Evolutionary conservation across 805 yeast species (phyloP).

Genomic region (Scheffersomyces amazonensis): DNA sequence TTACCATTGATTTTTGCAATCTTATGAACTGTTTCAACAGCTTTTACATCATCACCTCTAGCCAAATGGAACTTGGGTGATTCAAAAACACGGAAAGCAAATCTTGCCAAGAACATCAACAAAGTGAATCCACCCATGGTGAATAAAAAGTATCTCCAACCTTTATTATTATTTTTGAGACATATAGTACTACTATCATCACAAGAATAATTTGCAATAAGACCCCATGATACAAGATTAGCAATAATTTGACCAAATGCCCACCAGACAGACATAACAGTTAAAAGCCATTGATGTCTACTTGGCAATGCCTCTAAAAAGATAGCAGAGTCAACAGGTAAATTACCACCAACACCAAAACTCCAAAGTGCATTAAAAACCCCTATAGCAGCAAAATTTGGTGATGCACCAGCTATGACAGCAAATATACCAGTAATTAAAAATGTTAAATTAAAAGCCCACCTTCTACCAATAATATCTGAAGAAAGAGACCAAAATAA

Average conservation of each 20-base stretch:
- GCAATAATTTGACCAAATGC: conserved; percentile 60
- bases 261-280: conserved; percentile 54
- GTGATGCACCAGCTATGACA: conserved; percentile 25
- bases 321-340: conserved; percentile 30
- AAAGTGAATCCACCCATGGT: conserved; percentile 54
- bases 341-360: conserved; percentile 30
- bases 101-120: conserved; percentile 31
- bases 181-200: conserved; percentile 29
- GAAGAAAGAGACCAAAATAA: conserved; percentile 27
- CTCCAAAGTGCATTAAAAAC: conserved; percentile 24
- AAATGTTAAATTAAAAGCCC: conserved; percentile 28
- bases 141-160: conserved; percentile 59
- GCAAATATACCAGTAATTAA: conserved; percentile 25
- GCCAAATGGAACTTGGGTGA: conserved; percentile 56
- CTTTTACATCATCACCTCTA: conserved; percentile 50
- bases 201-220: conserved; percentile 50
- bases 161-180: conserved; percentile 47
- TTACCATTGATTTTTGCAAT: conserved; percentile 47
- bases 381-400: conserved; percentile 26
- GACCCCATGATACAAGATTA: conserved; percentile 53
- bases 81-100: conserved; percentile 44
- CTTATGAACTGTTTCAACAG: conserved; percentile 39
- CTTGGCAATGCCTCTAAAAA: conserved; percentile 27
- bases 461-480: conserved; percentile 28
- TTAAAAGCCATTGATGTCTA: conserved; percentile 22